Percentiles rank a stretch among this genome's conserved stretches.
Conservation (phyloP, 2,329 filamentous ascomycete genomes). For the Fusarium concolor region DNA sequence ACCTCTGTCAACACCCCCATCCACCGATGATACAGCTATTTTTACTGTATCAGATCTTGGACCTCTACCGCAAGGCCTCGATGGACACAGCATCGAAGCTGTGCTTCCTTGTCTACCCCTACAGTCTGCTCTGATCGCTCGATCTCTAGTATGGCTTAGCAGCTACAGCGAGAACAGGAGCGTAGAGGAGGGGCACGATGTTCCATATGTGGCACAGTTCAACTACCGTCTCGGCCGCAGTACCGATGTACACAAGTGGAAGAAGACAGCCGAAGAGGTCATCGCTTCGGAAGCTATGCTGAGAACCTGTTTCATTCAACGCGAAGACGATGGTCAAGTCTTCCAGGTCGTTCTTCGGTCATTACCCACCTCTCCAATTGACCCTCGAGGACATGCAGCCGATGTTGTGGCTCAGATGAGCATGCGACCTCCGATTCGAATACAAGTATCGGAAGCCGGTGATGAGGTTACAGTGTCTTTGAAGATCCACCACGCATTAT, state of each 20-base stretch:
- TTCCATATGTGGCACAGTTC: slow-evolving; percentile 28
- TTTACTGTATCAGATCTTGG: not conserved
- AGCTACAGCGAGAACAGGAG: not conserved
- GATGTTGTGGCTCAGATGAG: slow-evolving; percentile 9
- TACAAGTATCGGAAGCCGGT: accelerated
- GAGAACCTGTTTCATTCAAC: slow-evolving; percentile 25
- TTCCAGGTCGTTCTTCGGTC: slow-evolving; percentile 21
- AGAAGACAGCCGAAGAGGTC: not conserved
- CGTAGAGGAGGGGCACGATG: not conserved
- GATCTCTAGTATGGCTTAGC: slow-evolving; percentile 13
- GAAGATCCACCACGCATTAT: slow-evolving; percentile 26
- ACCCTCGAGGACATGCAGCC: not conserved
- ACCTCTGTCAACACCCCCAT: not conserved
- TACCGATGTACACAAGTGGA: slow-evolving; percentile 15
- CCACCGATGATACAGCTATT: not conserved
- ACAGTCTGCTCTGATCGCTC: slow-evolving; percentile 23
- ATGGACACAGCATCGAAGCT: not conserved
- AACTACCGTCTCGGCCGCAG: slow-evolving; percentile 1
- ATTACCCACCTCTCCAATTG: not conserved
- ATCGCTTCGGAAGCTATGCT: slow-evolving; percentile 18
- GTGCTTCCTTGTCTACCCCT: slow-evolving; percentile 25
- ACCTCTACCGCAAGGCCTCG: not conserved
- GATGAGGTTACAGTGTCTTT: not conserved
- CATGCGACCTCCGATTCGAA: not conserved
- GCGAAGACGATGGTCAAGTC: slow-evolving; percentile 16